phyloP scores from a whole-genome alignment of 352 stramenopile genomes.

The Pythium utonaiense region DNA sequence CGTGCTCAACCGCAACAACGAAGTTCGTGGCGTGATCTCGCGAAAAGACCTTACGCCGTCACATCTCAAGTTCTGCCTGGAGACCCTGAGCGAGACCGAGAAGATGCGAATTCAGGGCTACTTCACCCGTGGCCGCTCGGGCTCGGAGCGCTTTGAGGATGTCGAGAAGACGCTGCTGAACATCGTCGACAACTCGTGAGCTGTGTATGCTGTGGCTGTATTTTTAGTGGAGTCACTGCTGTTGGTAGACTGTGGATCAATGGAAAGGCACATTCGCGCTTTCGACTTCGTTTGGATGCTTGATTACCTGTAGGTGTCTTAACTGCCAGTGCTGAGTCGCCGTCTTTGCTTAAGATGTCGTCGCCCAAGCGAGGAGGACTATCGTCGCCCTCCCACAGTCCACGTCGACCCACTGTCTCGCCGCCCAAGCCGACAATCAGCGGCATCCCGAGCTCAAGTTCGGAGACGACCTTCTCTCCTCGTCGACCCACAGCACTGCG shows the following conservation, averaged over 20 bases:
- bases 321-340: not conserved
- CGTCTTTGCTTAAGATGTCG: not conserved
- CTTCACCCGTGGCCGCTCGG: conserved; percentile 66
- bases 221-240: conserved; percentile 19
- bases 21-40: conserved; percentile 87
- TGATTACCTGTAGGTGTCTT: not conserved
- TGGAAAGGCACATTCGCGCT: not conserved
- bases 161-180: conserved; percentile 81
- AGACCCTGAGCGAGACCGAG: conserved; percentile 71
- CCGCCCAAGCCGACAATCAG: conserved; percentile 1
- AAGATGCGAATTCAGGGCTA: conserved; percentile 84
- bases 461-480: conserved; percentile 12
- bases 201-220: conserved; percentile 13
- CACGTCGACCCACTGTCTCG: not conserved
- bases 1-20: conserved; percentile 88
- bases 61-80: conserved; percentile 81
- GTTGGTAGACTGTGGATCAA: conserved; percentile 1
- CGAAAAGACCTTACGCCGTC: conserved; percentile 82
- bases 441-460: conserved; percentile 6
- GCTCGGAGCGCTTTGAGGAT: conserved; percentile 74
- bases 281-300: not conserved
- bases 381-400: not conserved
- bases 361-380: not conserved
- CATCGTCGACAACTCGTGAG: conserved; percentile 83
- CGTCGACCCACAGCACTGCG: conserved; percentile 5